Evolutionary conservation across 345 rosid genomes (phyloP).

Genomic region (Moringa oleifera): DNA sequence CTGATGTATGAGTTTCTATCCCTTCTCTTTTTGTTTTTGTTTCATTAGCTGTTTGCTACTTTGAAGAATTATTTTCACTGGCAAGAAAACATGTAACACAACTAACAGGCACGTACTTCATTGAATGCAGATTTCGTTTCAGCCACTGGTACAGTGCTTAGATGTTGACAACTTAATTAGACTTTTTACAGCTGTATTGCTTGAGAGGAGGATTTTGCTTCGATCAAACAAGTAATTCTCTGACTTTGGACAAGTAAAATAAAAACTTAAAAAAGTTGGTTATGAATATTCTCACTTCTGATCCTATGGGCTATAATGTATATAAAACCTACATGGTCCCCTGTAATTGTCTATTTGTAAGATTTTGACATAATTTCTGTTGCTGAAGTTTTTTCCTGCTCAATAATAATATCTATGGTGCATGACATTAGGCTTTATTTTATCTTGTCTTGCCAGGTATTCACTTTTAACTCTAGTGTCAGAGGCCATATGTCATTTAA

Average conservation of each 20-base stretch:
- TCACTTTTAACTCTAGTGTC: conserved; percentile 86
- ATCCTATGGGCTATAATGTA: not conserved
- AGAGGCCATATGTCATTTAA: conserved; percentile 95
- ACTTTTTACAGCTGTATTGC: conserved; percentile 84
- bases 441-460: conserved; percentile 50
- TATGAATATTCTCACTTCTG: not conserved
- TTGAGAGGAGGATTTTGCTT: conserved; percentile 90
- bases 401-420: not conserved
- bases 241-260: conserved; percentile 9
- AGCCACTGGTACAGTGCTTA: conserved; percentile 92
- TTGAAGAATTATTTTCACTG: not conserved
- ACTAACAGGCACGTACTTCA: conserved; percentile 5
- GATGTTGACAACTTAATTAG: conserved; percentile 88
- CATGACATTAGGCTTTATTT: not conserved
- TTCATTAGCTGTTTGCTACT: conserved; percentile 10
- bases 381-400: not conserved
- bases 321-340: not conserved
- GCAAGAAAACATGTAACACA: not conserved
- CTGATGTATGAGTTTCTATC: conserved; percentile 56
- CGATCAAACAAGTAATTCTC: conserved; percentile 83
- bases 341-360: not conserved
- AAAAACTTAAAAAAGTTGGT: not conserved
- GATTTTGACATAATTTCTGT: not conserved
- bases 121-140: conserved; percentile 84
- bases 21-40: conserved; percentile 9